A percentile compares a stretch with the other conserved stretches of the same genome.
These are phyloP conservation scores for Amaranthus hypochondriacus DNA, from an alignment of 148 eudicot genomes.

Conservation along the genomic window DNA sequence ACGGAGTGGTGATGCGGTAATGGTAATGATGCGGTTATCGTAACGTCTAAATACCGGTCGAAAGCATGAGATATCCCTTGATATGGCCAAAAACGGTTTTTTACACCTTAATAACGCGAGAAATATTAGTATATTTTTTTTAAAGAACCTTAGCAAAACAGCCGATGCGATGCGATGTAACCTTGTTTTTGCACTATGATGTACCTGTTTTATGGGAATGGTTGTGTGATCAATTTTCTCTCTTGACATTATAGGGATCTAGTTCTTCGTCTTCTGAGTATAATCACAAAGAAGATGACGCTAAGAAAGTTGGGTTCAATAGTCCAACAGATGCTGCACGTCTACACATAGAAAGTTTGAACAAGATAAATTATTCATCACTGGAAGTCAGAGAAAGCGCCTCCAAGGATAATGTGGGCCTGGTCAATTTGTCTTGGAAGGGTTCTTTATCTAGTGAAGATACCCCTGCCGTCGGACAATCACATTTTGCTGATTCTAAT, in stretches of 20 bases:
- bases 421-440: slow-evolving; percentile 15
- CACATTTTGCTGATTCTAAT: slow-evolving; percentile 20
- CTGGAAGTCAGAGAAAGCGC: slow-evolving; percentile 29
- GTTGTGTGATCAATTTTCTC: neutral
- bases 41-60: no score
- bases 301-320: slow-evolving; percentile 23
- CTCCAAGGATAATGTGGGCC: slow-evolving; percentile 14
- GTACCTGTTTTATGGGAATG: neutral
- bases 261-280: slow-evolving; percentile 27
- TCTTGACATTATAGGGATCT: slow-evolving; percentile 34
- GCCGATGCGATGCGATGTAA: no score
- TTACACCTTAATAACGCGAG: no score
- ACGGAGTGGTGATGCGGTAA: no score
- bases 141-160: no score
- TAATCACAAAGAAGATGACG: slow-evolving; percentile 27
- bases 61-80: no score
- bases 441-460: slow-evolving; percentile 31
- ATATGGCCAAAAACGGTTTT: no score
- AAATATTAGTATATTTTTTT: no score
- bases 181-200: no score
- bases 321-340: slow-evolving; percentile 21
- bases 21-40: no score
- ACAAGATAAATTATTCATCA: slow-evolving; percentile 16
- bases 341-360: slow-evolving; percentile 20
- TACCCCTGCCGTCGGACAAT: slow-evolving; percentile 18